Percentiles rank a stretch among this genome's conserved stretches.
Conservation (phyloP, 352 stramenopile genomes). For the Phytophthora vignae region DNA sequence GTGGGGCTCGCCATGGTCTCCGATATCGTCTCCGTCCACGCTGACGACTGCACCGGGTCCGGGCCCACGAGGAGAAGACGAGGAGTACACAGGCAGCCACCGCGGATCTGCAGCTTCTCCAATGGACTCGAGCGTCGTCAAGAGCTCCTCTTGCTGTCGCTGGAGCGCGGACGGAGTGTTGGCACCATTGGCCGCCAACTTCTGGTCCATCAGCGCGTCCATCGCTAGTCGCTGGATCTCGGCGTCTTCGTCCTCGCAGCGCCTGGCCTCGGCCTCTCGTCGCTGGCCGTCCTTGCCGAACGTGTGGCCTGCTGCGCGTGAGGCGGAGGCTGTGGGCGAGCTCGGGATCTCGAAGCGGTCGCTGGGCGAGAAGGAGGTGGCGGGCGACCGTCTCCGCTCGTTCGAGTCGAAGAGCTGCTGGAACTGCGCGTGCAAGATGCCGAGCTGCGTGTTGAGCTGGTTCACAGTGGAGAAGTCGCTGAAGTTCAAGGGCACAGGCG, state of each 20-base stretch:
- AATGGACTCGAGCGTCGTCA: slow-evolving; percentile 49
- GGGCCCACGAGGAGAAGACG: no score
- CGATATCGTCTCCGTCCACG: slow-evolving; percentile 8
- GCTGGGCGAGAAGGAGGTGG: slow-evolving; percentile 36
- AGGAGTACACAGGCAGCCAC: slow-evolving; percentile 14
- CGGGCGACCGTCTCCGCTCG: slow-evolving; percentile 19
- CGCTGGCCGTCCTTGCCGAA: slow-evolving; percentile 21
- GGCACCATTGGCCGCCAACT: slow-evolving; percentile 12
- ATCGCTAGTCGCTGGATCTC: slow-evolving; percentile 40
- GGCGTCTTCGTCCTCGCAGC: slow-evolving; percentile 19
- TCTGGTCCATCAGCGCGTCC: slow-evolving; percentile 44
- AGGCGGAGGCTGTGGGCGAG: slow-evolving; percentile 23
- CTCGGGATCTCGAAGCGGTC: slow-evolving; percentile 52
- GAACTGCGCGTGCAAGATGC: slow-evolving; percentile 63
- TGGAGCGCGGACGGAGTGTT: slow-evolving; percentile 1
- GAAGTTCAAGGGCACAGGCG: slow-evolving; percentile 29
- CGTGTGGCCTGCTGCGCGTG: background rate
- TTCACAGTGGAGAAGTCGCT: slow-evolving; percentile 47
- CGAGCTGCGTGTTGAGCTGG: slow-evolving; percentile 59
- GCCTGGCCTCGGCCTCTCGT: background rate
- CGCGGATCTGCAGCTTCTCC: slow-evolving; percentile 11
- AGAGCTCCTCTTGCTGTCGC: slow-evolving; percentile 48
- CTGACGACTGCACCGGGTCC: background rate
- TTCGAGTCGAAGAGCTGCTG: slow-evolving; percentile 65
- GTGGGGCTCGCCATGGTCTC: slow-evolving; percentile 2